Conservation (phyloP, 2,329 filamentous ascomycete species). For the Ceratocystis eucalypticola region DNA sequence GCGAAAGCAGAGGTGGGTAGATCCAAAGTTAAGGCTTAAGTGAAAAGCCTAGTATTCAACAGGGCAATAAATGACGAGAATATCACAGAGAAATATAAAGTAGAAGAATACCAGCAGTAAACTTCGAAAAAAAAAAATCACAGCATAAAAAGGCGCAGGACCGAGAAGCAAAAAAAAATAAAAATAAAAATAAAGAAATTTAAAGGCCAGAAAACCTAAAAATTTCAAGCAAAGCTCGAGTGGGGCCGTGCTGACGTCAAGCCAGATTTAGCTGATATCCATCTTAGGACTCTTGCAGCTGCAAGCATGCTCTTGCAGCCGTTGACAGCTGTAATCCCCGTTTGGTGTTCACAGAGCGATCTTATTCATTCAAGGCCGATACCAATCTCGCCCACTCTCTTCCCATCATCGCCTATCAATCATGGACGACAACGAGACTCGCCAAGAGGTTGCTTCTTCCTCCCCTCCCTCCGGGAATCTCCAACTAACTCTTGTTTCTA, state of each 20-base stretch:
- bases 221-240: not conserved
- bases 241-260: constrained; percentile 4
- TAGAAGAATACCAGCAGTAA: not conserved
- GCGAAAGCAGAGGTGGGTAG: not conserved
- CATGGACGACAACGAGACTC: constrained; percentile 18
- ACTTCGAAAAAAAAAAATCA: not conserved
- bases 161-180: not conserved
- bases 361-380: not conserved
- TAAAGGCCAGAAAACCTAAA: constrained; percentile 5
- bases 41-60: too few species aligned
- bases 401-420: not conserved
- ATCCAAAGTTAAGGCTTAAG: not conserved
- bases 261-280: not conserved
- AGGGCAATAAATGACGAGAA: too few species aligned
- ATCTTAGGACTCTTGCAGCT: not conserved
- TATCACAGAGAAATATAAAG: too few species aligned
- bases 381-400: not conserved
- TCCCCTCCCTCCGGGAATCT: not conserved
- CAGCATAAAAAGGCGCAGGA: not conserved
- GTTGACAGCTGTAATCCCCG: not conserved
- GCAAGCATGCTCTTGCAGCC: not conserved
- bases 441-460: constrained; percentile 13
- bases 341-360: not conserved
- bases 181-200: constrained; percentile 1
- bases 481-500: constrained; percentile 27